Conservation (phyloP, 106 monocot species). For the Xerophyta viscosa region DNA sequence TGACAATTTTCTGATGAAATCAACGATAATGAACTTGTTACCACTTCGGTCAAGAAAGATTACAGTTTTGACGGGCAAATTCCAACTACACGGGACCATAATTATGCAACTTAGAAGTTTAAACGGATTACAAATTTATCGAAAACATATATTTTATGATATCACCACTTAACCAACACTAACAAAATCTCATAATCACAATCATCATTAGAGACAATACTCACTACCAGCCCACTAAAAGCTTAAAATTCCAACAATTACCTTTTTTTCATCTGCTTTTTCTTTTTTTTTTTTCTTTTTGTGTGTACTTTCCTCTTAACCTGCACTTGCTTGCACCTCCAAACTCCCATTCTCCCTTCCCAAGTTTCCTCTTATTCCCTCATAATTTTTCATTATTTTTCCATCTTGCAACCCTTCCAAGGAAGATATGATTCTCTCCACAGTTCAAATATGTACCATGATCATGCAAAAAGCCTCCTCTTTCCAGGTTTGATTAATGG, state of each 20-base stretch:
- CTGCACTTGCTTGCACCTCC: constrained; percentile 44
- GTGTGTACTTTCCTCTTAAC: too few species aligned
- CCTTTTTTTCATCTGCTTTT: constrained; percentile 8
- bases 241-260: constrained; percentile 15
- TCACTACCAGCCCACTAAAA: too few species aligned
- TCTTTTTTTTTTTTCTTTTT: background rate
- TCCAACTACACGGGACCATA: too few species aligned
- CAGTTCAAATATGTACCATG: constrained; percentile 14
- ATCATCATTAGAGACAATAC: constrained; percentile 19
- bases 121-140: too few species aligned
- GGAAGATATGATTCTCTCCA: constrained; percentile 30
- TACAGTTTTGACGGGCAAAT: too few species aligned
- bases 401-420: constrained; percentile 16
- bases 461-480: constrained; percentile 10
- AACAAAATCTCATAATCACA: constrained; percentile 18
- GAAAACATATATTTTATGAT: too few species aligned
- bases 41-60: too few species aligned
- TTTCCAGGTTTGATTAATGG: constrained; percentile 30
- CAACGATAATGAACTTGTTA: too few species aligned
- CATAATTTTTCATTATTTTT: background rate
- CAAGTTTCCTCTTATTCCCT: constrained; percentile 70
- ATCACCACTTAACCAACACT: constrained; percentile 18
- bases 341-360: constrained; percentile 44
- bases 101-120: too few species aligned
- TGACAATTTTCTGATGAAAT: too few species aligned